phyloP scores from a whole-genome alignment of 257 asterid genomes.

The Coffea canephora region DNA sequence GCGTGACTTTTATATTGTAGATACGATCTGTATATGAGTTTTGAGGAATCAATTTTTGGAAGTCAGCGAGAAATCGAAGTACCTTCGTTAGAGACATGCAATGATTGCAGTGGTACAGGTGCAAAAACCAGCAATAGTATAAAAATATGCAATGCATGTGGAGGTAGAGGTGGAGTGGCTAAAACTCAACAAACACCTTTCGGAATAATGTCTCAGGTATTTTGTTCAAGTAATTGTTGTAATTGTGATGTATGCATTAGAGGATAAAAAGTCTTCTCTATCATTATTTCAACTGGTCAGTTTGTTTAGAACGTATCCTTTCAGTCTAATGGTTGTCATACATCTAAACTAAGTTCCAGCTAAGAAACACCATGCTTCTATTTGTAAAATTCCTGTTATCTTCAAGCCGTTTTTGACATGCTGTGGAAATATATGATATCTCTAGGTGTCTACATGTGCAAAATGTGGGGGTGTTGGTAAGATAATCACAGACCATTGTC shows the following conservation, averaged over 20 bases:
- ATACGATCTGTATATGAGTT: constrained; percentile 70
- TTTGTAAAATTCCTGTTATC: not conserved
- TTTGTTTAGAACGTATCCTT: not conserved
- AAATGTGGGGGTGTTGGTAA: constrained; percentile 84
- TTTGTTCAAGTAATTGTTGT: constrained; percentile 16
- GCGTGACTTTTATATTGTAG: constrained; percentile 34
- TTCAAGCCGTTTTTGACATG: not conserved
- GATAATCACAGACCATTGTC: constrained; percentile 74
- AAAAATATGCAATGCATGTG: constrained; percentile 64
- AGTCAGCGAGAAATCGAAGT: constrained; percentile 68
- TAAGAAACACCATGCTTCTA: too few species aligned
- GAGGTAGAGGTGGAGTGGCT: constrained; percentile 76
- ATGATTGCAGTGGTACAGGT: constrained; percentile 82
- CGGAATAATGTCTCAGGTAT: constrained; percentile 92
- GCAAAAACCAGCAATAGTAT: constrained; percentile 70
- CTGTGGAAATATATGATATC: constrained; percentile 52
- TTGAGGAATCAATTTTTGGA: constrained; percentile 87
- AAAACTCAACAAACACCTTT: constrained; percentile 82
- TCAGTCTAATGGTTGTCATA: not conserved
- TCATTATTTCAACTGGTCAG: constrained; percentile 1
- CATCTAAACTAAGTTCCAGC: not conserved
- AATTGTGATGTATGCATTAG: constrained; percentile 16
- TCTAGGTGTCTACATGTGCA: constrained; percentile 85
- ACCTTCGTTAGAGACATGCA: constrained; percentile 61
- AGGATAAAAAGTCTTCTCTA: not conserved